phyloP scores from a whole-genome alignment of 257 asterid species.

The Jaltomata sinuosa region DNA sequence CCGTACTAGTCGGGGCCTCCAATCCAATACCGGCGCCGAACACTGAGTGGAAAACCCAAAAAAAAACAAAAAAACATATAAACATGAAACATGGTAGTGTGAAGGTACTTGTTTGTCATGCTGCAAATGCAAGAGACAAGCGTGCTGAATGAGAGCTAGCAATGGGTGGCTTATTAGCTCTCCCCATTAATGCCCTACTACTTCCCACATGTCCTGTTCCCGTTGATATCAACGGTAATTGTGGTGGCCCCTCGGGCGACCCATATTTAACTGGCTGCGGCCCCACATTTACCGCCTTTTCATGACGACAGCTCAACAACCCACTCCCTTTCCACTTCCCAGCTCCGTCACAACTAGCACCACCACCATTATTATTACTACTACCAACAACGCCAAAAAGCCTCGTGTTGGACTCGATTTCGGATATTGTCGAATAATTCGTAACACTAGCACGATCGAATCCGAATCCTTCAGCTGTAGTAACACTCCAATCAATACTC shows the following conservation, averaged over 20 bases:
- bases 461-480: conserved; percentile 81
- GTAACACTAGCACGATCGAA: conserved; percentile 52
- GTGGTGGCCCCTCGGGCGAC: conserved; percentile 4
- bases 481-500: conserved; percentile 88
- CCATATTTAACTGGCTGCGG: conserved; percentile 53
- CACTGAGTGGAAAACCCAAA: no score
- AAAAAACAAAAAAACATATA: no score
- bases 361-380: not conserved
- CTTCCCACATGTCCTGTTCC: conserved; percentile 43
- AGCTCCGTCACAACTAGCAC: conserved; percentile 6
- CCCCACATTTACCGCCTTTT: conserved; percentile 76
- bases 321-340: conserved; percentile 39
- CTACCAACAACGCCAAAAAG: conserved; percentile 10
- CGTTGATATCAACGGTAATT: conserved; percentile 14
- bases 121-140: conserved; percentile 74
- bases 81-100: not conserved
- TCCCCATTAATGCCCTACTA: no score
- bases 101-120: conserved; percentile 19
- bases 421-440: conserved; percentile 46
- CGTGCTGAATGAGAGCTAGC: conserved; percentile 50
- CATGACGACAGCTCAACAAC: conserved; percentile 75
- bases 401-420: conserved; percentile 29
- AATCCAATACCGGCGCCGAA: no score
- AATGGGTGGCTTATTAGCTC: conserved; percentile 38
- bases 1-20: no score